Base-by-base conservation (phyloP, 116 monocot species). In the Zostera marina region DNA sequence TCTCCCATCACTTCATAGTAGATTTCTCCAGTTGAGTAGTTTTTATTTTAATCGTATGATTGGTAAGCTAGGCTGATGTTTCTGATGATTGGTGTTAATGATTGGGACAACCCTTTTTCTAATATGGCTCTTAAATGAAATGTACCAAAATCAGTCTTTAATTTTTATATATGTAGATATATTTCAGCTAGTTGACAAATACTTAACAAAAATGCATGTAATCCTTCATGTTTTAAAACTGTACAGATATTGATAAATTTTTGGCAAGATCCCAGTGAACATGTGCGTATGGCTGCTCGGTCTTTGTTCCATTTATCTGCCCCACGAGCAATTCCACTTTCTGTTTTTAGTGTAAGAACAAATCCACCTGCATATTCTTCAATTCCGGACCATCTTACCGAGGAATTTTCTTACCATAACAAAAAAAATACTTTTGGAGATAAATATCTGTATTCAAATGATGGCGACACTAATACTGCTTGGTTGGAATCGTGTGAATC, bases 281-380 rank as follows among this genome's bases (percentile, higher is more conserved):
- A 90, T 77, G 86, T 98, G 8, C 77, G 90, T 26, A 98, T 98
- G 98, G 98, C 98, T 74, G 86, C 90, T 60, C 85, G 98, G 7
- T 90, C 98, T 59, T 73, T 98, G 65, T 98, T 98, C 54, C 98
- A 98, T 61, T 98, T 90, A 76, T 82, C 98, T 63, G 98, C 90
- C 15, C 88, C 98, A 42, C 85, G 90, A 54, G 80, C 83, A 47
- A 68, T 86, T 75, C 98, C 98, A 63, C 54, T 12, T 58, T 58
- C 80, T 56, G 72, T 98, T 45, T 73, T 25, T 49, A 15, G 58
- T 57, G 59, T 74, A 13, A 82, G 71, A 70, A 62, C 9, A 5
- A 32, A 48, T 38, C 64, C 16, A 14, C 43, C 66, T 62, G 67
- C 63, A 61, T 25, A 39, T 56, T 40, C 46, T 44, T 60, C 65